Evolutionary conservation across 1,284 basidiomycete species (phyloP).

Genomic region (Gomphus bonarii): DNA sequence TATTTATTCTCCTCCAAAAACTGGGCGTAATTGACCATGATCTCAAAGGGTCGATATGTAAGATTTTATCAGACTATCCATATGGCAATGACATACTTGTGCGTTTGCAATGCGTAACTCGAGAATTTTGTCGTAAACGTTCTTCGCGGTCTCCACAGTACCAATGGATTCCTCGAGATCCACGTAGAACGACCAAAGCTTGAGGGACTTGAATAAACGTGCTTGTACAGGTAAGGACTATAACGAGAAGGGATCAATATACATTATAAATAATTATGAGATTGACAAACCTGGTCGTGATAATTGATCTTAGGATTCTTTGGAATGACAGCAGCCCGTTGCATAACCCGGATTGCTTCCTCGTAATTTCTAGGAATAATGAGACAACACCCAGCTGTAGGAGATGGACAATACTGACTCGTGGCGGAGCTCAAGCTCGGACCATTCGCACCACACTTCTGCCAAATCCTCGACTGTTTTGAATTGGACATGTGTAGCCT

Average conservation of each 20-base stretch:
- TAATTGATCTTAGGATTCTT: slow-evolving; percentile 89
- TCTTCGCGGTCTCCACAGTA: slow-evolving; percentile 84
- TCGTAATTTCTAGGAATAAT: slow-evolving; percentile 73
- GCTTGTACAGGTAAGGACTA: slow-evolving; percentile 79
- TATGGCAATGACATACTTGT: slow-evolving; percentile 31
- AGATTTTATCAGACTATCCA: background rate
- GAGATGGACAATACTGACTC: slow-evolving; percentile 49
- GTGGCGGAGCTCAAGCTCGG: slow-evolving; percentile 94
- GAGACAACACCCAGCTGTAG: background rate
- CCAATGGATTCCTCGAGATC: slow-evolving; percentile 97
- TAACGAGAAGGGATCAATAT: slow-evolving; percentile 12
- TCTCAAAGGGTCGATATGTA: slow-evolving; percentile 22
- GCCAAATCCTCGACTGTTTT: slow-evolving; percentile 96
- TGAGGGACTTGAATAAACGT: slow-evolving; percentile 94
- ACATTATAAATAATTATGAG: background rate
- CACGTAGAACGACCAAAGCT: slow-evolving; percentile 98
- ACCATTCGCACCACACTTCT: slow-evolving; percentile 99
- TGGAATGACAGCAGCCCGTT: slow-evolving; percentile 85
- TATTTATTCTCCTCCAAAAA: slow-evolving; percentile 98
- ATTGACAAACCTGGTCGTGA: slow-evolving; percentile 78
- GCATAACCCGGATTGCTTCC: slow-evolving; percentile 90
- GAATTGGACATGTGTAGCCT: slow-evolving; percentile 86
- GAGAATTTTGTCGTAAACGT: slow-evolving; percentile 93
- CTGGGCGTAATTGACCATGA: slow-evolving; percentile 94
- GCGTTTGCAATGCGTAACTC: slow-evolving; percentile 99